Base-by-base conservation (phyloP, 805 yeast species). In the Torulaspora maleeae region DNA sequence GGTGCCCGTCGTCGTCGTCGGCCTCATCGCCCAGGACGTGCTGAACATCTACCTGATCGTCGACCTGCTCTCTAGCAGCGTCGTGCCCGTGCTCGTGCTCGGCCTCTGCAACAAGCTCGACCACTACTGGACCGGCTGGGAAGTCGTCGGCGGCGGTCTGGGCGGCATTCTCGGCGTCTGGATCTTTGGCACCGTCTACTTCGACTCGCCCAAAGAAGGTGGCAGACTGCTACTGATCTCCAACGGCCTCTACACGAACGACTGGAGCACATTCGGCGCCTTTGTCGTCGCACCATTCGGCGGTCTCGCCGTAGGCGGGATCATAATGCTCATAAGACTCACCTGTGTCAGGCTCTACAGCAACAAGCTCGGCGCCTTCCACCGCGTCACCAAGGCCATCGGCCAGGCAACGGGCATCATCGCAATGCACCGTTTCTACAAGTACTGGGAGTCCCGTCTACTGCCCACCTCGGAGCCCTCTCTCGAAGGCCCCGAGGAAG, bases 201-300 rank as follows among this genome's bases (percentile, higher is more conserved):
- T 83, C 61, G 77, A 73, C 28, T 67, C 70, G 58, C 91, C 95
- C 8, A 64, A 68, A 43, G 86, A 81, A 49, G 97, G 96, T 56
- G 96, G 84, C 13, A 74, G 74, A 50, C 72, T 90, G 41, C 68
- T 90, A 42, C 69, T 90, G 47, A 73, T 90, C 43, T 78, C 82
- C 79, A 80, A 84, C 56, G 96, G 97, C 36, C 69, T 90, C 22
- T 90, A 90, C 59, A 70, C 75, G 50, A 77, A 75, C 40, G 96
- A 90, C 61, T 90, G 96, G 96, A 86, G 95, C 56, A 82, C 95
- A 0, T 90, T 90, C 69, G 97, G 95, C 19, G 96, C 96, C 1
- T 90, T 90, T 66, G 91, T 86, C 5, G 85, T 83, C 50, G 93
- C 96, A 1, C 96, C 96, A 5, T 73, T 82, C 33, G 95, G 91